A percentile compares a stretch with the other conserved stretches of the same genome.
Conservation (phyloP, 306 rosid genomes). For the Castanea crenata region DNA sequence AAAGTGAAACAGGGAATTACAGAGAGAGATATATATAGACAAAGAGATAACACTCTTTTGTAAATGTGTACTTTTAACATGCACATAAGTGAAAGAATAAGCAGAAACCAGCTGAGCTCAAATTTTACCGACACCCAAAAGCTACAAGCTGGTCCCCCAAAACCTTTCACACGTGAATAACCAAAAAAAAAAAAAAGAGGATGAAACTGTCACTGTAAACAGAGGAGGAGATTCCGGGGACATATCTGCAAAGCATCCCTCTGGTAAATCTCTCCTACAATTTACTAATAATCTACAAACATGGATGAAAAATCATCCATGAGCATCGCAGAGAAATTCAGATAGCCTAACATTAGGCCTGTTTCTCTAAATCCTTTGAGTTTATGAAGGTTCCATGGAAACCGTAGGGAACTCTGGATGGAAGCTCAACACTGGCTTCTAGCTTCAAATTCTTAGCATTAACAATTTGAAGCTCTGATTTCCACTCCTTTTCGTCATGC, state of each 20-base stretch:
- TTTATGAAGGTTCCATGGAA: constrained; percentile 91
- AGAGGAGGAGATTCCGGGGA: constrained; percentile 79
- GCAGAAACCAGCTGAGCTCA: constrained; percentile 93
- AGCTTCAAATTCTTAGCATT: constrained; percentile 70
- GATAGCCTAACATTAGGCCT: constrained; percentile 26
- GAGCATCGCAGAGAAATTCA: not conserved
- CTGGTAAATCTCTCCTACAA: constrained; percentile 53
- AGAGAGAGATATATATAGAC: constrained; percentile 14
- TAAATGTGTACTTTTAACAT: constrained; percentile 7
- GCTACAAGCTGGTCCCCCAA: constrained; percentile 78
- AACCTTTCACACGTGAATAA: constrained; percentile 41
- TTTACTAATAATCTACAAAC: not conserved
- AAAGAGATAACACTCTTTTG: constrained; percentile 30
- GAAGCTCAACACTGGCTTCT: constrained; percentile 73
- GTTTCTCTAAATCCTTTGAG: constrained; percentile 56
- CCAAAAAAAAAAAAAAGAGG: constrained; percentile 1
- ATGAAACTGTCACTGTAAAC: constrained; percentile 23
- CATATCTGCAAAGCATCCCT: constrained; percentile 63
- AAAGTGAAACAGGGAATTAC: constrained; percentile 33
- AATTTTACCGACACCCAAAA: constrained; percentile 52
- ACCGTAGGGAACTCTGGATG: constrained; percentile 91
- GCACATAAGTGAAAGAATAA: constrained; percentile 47
- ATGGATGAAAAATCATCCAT: not conserved
- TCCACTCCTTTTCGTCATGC: constrained; percentile 87
- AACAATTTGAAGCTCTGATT: constrained; percentile 70